These are phyloP conservation scores for Xylariomycetidae sp. DNA, from an alignment of 2,329 filamentous ascomycete species.

Conservation along the genomic window DNA sequence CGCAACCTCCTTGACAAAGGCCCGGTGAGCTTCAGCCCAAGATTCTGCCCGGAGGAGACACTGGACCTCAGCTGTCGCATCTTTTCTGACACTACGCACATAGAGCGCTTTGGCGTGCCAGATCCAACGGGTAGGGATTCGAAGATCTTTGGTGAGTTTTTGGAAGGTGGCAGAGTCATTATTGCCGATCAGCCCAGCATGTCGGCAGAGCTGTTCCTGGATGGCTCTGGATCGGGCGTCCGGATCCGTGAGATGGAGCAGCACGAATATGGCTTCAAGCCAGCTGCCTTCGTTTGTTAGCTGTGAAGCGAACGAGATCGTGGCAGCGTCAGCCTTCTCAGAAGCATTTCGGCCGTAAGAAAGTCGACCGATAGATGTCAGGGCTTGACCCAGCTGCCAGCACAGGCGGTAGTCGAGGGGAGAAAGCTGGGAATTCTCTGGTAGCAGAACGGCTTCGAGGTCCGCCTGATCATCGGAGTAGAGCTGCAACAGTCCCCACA, in stretches of 20 bases:
- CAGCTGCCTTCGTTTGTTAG: slow-evolving; percentile 62
- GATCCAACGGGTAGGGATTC: slow-evolving; percentile 73
- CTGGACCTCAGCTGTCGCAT: slow-evolving; percentile 67
- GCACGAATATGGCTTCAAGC: slow-evolving; percentile 69
- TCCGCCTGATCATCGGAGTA: slow-evolving; percentile 59
- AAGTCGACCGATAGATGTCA: slow-evolving; percentile 47
- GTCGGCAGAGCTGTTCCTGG: slow-evolving; percentile 68
- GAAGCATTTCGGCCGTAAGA: slow-evolving; percentile 49
- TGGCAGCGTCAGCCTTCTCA: slow-evolving; percentile 62
- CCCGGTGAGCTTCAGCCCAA: slow-evolving; percentile 76
- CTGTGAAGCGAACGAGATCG: slow-evolving; percentile 60
- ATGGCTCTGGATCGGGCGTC: slow-evolving; percentile 61
- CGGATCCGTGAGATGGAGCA: slow-evolving; percentile 67
- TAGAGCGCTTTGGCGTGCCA: slow-evolving; percentile 83
- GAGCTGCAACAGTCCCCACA: slow-evolving; percentile 83
- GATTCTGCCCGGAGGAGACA: slow-evolving; percentile 75
- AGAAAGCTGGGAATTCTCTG: slow-evolving; percentile 71
- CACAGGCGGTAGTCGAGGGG: slow-evolving; percentile 70
- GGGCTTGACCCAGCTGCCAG: slow-evolving; percentile 77
- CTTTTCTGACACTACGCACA: slow-evolving; percentile 67
- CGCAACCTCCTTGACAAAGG: slow-evolving; percentile 75
- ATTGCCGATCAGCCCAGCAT: slow-evolving; percentile 62
- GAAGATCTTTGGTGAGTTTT: slow-evolving; percentile 58
- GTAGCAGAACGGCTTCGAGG: slow-evolving; percentile 68
- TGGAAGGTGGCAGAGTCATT: slow-evolving; percentile 53